phyloP scores from a whole-genome alignment of 169 alveolate species.

The Fabrea salina region DNA sequence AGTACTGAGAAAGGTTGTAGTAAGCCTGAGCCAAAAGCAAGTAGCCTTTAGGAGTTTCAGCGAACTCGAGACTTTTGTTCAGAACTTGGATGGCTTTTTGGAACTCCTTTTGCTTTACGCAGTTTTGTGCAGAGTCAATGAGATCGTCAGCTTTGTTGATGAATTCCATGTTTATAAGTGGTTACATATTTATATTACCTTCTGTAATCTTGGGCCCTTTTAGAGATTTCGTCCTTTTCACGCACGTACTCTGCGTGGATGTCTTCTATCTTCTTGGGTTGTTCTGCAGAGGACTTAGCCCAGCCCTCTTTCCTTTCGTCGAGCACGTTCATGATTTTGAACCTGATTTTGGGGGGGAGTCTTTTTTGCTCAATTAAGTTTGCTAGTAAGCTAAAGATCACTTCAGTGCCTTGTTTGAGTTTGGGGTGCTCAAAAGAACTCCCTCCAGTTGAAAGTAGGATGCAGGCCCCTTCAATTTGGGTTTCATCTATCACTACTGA shows the following conservation, averaged over 20 bases:
- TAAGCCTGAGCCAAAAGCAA: no score
- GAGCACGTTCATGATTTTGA: background rate
- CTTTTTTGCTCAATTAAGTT: background rate
- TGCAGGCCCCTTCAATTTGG: conserved; percentile 14
- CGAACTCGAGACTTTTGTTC: no score
- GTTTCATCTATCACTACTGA: background rate
- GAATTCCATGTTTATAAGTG: no score
- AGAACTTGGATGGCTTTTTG: no score
- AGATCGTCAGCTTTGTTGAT: no score
- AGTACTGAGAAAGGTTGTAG: no score
- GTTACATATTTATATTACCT: no score
- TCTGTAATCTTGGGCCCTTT: no score
- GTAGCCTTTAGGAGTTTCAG: no score
- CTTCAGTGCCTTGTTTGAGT: background rate
- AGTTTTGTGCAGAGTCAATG: no score
- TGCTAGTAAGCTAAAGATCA: background rate
- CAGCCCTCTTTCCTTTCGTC: background rate
- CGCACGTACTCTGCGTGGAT: conserved; percentile 12
- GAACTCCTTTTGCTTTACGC: no score
- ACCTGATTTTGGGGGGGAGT: background rate
- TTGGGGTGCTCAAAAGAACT: background rate
- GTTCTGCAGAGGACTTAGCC: background rate
- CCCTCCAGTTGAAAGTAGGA: background rate
- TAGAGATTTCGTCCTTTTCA: no score
- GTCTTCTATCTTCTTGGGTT: background rate